These are phyloP conservation scores for Pisolithus orientalis DNA, from an alignment of 768 basidiomycete species.

Conservation along the genomic window DNA sequence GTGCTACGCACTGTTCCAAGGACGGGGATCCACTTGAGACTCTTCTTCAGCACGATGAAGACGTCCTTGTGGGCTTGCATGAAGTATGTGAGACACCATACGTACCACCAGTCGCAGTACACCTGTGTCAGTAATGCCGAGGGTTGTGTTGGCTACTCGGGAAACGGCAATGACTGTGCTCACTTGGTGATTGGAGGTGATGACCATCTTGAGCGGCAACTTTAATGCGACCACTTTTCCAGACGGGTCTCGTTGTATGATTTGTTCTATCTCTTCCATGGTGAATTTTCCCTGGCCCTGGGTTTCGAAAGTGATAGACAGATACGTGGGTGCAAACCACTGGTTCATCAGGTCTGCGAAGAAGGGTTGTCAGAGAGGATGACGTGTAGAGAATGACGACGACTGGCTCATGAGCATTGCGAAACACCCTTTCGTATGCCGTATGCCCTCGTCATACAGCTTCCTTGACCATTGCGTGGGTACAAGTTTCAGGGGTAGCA, in stretches of 20 bases:
- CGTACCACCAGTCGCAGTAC: slow-evolving; percentile 84
- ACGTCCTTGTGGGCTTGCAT: slow-evolving; percentile 64
- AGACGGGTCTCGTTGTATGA: slow-evolving; percentile 49
- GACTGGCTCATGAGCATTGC: slow-evolving; percentile 65
- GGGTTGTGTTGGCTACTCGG: background rate
- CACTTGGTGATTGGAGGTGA: slow-evolving; percentile 94
- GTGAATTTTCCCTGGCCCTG: slow-evolving; percentile 61
- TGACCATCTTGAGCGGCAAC: slow-evolving; percentile 72
- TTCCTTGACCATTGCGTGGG: slow-evolving; percentile 51
- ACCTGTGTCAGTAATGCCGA: slow-evolving; percentile 34
- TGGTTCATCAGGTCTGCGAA: slow-evolving; percentile 67
- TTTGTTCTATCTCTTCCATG: slow-evolving; percentile 47
- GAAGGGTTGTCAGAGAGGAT: background rate
- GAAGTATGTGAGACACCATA: slow-evolving; percentile 79
- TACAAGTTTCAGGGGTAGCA: slow-evolving; percentile 60
- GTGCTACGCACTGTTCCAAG: slow-evolving; percentile 69
- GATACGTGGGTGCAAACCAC: slow-evolving; percentile 72
- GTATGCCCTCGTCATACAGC: slow-evolving; percentile 64
- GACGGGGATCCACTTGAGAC: slow-evolving; percentile 79
- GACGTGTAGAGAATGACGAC: background rate
- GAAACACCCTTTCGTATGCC: slow-evolving; percentile 80
- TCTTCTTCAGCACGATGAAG: slow-evolving; percentile 90
- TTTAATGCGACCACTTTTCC: slow-evolving; percentile 58
- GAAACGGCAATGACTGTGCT: slow-evolving; percentile 4
- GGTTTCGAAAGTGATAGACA: slow-evolving; percentile 69